These are phyloP conservation scores for Apiotrichum sp. DNA, from an alignment of 1,284 basidiomycete species.

Conservation along the genomic window DNA sequence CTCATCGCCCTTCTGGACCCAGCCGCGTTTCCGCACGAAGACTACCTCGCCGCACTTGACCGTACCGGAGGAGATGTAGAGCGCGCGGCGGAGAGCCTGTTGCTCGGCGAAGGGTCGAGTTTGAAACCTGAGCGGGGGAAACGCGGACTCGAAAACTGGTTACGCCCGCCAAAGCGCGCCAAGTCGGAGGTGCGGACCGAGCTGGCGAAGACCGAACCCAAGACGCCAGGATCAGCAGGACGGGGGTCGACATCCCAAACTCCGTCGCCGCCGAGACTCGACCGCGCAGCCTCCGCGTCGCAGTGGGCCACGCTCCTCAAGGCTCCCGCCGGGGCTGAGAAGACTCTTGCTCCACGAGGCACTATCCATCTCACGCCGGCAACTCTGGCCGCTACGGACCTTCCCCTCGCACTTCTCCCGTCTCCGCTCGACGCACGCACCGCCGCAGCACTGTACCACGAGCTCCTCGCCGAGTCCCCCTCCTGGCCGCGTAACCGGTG, in stretches of 20 bases:
- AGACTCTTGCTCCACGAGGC: constrained; percentile 17
- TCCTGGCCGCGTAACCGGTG: constrained; percentile 36
- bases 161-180: not conserved
- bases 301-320: constrained; percentile 17
- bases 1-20: constrained; percentile 41
- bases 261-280: not conserved
- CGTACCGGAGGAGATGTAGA: constrained; percentile 58
- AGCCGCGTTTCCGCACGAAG: constrained; percentile 26
- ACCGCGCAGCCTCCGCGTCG: constrained; percentile 6
- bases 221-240: too few species aligned
- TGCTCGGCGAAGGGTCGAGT: constrained; percentile 23
- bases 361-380: constrained; percentile 43
- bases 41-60: constrained; percentile 57
- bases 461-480: constrained; percentile 41
- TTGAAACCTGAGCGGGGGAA: not conserved
- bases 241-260: too few species aligned
- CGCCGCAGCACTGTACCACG: constrained; percentile 58
- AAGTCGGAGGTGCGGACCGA: not conserved
- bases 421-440: constrained; percentile 55
- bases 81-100: constrained; percentile 52
- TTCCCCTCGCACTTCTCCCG: constrained; percentile 49
- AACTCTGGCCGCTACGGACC: constrained; percentile 52
- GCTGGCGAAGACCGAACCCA: not conserved
- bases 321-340: not conserved
- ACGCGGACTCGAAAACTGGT: constrained; percentile 3